A percentile compares a stretch with the other conserved stretches of the same genome.
Conservation (phyloP, 1,284 basidiomycete species). For the Sporisorium sorghi region DNA sequence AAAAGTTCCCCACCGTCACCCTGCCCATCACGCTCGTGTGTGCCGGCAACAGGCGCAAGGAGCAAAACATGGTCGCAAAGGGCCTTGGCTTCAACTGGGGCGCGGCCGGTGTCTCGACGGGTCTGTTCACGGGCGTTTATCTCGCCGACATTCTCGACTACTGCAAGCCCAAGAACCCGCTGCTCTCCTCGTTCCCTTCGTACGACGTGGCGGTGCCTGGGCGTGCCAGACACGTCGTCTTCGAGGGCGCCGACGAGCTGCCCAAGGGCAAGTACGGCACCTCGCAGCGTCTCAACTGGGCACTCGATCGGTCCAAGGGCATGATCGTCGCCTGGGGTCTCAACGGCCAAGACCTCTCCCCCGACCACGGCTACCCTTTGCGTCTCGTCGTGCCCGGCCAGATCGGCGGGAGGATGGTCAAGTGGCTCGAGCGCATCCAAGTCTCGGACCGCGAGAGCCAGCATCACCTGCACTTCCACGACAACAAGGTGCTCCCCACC, state of each 20-base stretch:
- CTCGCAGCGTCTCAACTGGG: slow-evolving; percentile 74
- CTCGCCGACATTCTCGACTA: slow-evolving; percentile 75
- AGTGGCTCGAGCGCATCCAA: slow-evolving; percentile 77
- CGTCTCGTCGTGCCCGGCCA: slow-evolving; percentile 77
- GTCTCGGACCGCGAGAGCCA: slow-evolving; percentile 74
- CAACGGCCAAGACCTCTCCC: slow-evolving; percentile 72
- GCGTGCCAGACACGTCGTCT: slow-evolving; percentile 74
- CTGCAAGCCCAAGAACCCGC: slow-evolving; percentile 71
- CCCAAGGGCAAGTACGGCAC: slow-evolving; percentile 79
- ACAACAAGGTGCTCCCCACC: slow-evolving; percentile 77
- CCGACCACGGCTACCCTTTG: slow-evolving; percentile 78
- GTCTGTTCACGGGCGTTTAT: slow-evolving; percentile 78
- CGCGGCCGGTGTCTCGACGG: slow-evolving; percentile 73
- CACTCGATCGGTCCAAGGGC: slow-evolving; percentile 72
- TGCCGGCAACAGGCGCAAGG: slow-evolving; percentile 78
- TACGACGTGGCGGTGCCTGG: slow-evolving; percentile 61
- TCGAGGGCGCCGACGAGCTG: slow-evolving; percentile 76
- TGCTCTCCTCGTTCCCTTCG: slow-evolving; percentile 56
- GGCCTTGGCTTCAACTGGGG: slow-evolving; percentile 75
- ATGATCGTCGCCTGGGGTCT: slow-evolving; percentile 77
- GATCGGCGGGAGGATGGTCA: slow-evolving; percentile 74
- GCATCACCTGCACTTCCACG: slow-evolving; percentile 71
- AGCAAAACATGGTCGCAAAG: slow-evolving; percentile 78
- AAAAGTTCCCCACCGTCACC: slow-evolving; percentile 74
- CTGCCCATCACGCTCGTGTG: slow-evolving; percentile 78